Evolutionary conservation across 2,329 filamentous ascomycete species (phyloP), one percentile per base, ranked within the genome.

Genomic region (Aspergillus fructus): DNA sequence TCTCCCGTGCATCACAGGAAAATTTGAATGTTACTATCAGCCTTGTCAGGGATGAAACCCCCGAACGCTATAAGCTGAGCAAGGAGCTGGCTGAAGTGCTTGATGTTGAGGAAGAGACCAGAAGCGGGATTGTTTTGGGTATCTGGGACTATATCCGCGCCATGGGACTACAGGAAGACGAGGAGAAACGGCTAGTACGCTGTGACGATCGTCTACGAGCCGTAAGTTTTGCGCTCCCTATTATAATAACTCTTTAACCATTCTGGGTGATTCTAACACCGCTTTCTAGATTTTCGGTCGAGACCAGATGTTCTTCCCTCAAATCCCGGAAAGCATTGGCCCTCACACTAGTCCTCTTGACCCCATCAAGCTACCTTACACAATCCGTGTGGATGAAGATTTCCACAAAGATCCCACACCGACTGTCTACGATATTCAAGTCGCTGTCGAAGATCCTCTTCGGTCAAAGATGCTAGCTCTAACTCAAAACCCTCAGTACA

Each of bases 141-240:
- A 84, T 99, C 33, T 99, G 93, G 91, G 93, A 97, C 71, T 99
- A 99, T 68, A 90, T 96, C 64, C 88, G 91, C 65, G 82, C 90
- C 19, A 89, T 90, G 80, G 87, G 88, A 17, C 79, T 99, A 47
- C 91, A 96, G 72, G 93, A 97, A 71, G 93, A 96, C 63, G 93
- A 97, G 59, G 94, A 99, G 72, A 94, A 94, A 79, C 85, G 94
- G 60, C 89, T 90, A 59, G 93, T 99, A 66, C 88, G 90, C 40
- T 97, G 94, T 70, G 93, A 99, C 70, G 89, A 93, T 43, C 82
- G 88, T 47, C 74, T 99, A 52, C 89, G 85, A 76, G 85, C 85
- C 74, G 91, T 96, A 77, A 69, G 84, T 73, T 37, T 39, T 39
- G 23, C 34, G 34, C 13, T 27, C 21, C 43, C 11, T n/a, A 13